phyloP scores from a whole-genome alignment of 345 rosid species.

The Aethionema arabicum region DNA sequence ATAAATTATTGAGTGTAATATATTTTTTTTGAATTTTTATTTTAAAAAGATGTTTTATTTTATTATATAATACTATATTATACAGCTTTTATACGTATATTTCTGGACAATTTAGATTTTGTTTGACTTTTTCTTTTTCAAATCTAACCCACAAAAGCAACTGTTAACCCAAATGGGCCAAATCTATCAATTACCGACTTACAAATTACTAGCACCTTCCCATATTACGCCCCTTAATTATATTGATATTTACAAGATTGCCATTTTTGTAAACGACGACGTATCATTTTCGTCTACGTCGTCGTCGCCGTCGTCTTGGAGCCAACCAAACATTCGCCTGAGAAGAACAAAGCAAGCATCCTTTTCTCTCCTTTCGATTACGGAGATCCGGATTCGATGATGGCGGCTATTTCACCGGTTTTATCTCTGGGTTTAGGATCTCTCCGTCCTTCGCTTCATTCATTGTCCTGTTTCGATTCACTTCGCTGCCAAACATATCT shows the following conservation, averaged over 20 bases:
- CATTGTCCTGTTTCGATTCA: slow-evolving; percentile 42
- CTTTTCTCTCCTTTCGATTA: not conserved
- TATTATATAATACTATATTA: too few relatives aligned
- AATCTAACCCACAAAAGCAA: not conserved
- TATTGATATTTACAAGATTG: too few relatives aligned
- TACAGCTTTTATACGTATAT: too few relatives aligned
- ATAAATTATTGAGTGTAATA: too few relatives aligned
- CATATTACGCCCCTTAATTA: too few relatives aligned
- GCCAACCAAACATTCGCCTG: not conserved
- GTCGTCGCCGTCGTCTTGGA: not conserved
- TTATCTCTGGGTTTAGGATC: slow-evolving; percentile 48
- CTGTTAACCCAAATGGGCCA: not conserved
- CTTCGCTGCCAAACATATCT: slow-evolving; percentile 40
- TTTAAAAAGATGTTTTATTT: too few relatives aligned
- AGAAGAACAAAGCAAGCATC: not conserved
- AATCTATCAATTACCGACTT: slow-evolving; percentile 1
- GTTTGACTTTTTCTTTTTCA: slow-evolving; percentile 3
- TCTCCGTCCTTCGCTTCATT: slow-evolving; percentile 36
- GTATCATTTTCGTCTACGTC: not conserved
- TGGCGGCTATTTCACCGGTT: slow-evolving; percentile 44
- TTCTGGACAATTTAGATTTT: not conserved
- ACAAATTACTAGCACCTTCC: not conserved
- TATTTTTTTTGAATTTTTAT: too few relatives aligned
- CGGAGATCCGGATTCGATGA: slow-evolving; percentile 5
- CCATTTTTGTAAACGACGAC: not conserved